Conservation (phyloP, 2,329 filamentous ascomycete genomes). For the Rhinocladiella mackenziei region DNA sequence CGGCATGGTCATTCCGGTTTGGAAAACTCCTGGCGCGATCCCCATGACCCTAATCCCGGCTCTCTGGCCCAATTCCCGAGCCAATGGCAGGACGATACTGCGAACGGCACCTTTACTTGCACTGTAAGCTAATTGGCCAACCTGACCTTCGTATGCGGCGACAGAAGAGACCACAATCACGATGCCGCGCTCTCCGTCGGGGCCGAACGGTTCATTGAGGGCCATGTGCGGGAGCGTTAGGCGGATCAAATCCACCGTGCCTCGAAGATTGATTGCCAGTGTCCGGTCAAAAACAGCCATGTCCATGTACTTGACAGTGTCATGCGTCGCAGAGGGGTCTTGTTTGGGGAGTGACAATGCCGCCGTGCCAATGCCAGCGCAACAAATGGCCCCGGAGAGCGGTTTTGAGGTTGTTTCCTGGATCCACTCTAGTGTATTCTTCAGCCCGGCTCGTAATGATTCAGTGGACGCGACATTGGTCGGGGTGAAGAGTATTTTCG, state of each 20-base stretch:
- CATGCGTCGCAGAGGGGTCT: slow-evolving; percentile 17
- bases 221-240: slow-evolving; percentile 29
- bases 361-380: slow-evolving; percentile 28
- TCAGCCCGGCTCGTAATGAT: slow-evolving; percentile 25
- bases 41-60: slow-evolving; percentile 30
- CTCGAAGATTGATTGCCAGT: slow-evolving; percentile 42
- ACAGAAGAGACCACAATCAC: slow-evolving; percentile 29
- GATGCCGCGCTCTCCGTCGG: slow-evolving; percentile 28
- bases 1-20: slow-evolving; percentile 28
- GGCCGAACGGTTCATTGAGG: slow-evolving; percentile 21
- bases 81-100: slow-evolving; percentile 29
- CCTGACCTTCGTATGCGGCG: slow-evolving; percentile 30
- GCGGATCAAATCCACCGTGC: slow-evolving; percentile 30
- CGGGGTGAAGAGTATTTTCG: slow-evolving; percentile 30
- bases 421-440: slow-evolving; percentile 27
- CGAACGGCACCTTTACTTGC: slow-evolving; percentile 31
- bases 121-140: slow-evolving; percentile 30
- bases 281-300: slow-evolving; percentile 56
- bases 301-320: slow-evolving; percentile 41
- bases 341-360: slow-evolving; percentile 26
- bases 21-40: slow-evolving; percentile 29
- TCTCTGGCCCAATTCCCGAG: slow-evolving; percentile 28
- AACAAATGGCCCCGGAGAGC: slow-evolving; percentile 27
- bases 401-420: slow-evolving; percentile 22
- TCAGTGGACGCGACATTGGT: slow-evolving; percentile 31